phyloP scores from a whole-genome alignment of 2,329 filamentous ascomycete species.

The Camillea tinctor region DNA sequence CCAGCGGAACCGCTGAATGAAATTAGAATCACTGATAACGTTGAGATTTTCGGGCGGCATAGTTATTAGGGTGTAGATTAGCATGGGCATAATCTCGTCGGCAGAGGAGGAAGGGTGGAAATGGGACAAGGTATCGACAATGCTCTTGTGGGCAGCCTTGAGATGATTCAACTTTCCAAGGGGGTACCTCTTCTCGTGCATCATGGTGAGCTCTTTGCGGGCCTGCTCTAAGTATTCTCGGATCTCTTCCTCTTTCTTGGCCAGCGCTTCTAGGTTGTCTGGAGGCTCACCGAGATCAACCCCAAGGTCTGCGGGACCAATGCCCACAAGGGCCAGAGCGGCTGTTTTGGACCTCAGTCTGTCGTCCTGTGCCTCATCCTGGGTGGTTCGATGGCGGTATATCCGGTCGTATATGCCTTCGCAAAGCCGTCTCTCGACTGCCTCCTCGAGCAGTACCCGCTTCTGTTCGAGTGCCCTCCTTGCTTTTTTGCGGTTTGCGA shows the following conservation, averaged over 20 bases:
- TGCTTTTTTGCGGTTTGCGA: constrained; percentile 75
- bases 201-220: constrained; percentile 67
- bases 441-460: constrained; percentile 76
- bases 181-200: constrained; percentile 86
- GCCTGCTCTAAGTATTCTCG: constrained; percentile 70
- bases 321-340: constrained; percentile 85
- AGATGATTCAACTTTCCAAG: constrained; percentile 88
- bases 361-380: constrained; percentile 93
- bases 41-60: constrained; percentile 82
- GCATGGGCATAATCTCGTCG: constrained; percentile 93
- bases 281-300: constrained; percentile 65
- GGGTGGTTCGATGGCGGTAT: constrained; percentile 85
- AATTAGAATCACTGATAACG: constrained; percentile 90
- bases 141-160: constrained; percentile 86
- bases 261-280: constrained; percentile 54
- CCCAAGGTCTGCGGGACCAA: constrained; percentile 81
- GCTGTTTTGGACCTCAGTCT: constrained; percentile 93
- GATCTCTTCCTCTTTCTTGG: constrained; percentile 65
- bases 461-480: constrained; percentile 78
- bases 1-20: constrained; percentile 89
- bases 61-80: constrained; percentile 95
- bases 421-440: constrained; percentile 81
- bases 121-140: constrained; percentile 78
- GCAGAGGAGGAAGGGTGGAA: constrained; percentile 81
- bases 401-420: constrained; percentile 84